Evolutionary conservation across 2,329 filamentous ascomycete species (phyloP), one percentile per base, ranked within the genome.

Genomic region (Scedosporium minutisporum): DNA sequence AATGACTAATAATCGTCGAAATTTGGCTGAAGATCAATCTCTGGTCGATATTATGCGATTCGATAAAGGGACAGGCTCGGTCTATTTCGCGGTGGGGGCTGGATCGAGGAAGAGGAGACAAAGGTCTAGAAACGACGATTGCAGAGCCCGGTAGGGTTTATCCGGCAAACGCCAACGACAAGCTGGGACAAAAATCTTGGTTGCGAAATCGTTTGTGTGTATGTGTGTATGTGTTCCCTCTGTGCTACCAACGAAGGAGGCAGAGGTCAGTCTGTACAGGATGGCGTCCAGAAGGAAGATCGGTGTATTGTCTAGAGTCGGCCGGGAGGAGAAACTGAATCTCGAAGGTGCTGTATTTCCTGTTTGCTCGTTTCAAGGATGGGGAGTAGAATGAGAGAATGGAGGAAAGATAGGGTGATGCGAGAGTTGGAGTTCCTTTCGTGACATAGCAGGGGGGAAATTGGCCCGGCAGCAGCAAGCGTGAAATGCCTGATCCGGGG

Each of bases 401-500:
- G n/a, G 18, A 48, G 14, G 18, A 21, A 48, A 48, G 18, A 48
- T 48, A 48, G 18, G 44, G 44, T 21, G 44, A 48, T 48, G 18
- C 6, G n/a, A 48, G n/a, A 48, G 51, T 55, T 23, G 51, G 14
- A 25, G 21, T 55, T 55, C 51, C 21, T 23, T 14, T 55, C 44
- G n/a, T 21, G 16, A 18, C 18, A 48, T 4, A 48, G n/a, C 44
- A 48, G 44, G 44, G 44, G 44, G 44, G 23, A 55, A 27, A 55
- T 55, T 55, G 51, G 51, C 51, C 51, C 51, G 51, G 51, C 51
- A 55, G 51, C 51, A 55, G 12, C 23, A 23, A 23, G 23, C 23
- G 51, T 18, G 21, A 55, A 55, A 55, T 55, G 51, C 51, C 51
- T 55, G 51, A 55, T 55, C 51, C 51, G 51, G 51, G 51, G 51